Conservation (phyloP, 1,284 basidiomycete genomes). For the Erythrobasidium hasegawianum region DNA sequence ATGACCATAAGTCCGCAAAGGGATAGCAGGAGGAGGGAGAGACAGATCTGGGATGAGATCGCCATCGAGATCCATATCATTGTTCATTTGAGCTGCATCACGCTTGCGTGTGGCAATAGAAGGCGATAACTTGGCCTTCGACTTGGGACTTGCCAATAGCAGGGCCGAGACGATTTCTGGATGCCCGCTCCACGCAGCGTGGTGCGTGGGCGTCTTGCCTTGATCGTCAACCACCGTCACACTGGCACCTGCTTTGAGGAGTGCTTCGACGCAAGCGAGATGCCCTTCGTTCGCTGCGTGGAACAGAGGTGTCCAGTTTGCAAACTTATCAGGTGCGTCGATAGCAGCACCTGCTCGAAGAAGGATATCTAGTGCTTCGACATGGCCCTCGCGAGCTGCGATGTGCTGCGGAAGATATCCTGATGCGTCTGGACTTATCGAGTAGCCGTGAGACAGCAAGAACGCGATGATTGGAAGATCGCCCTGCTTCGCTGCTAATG, state of each 20-base stretch:
- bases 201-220: slow-evolving; percentile 80
- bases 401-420: slow-evolving; percentile 95
- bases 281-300: slow-evolving; percentile 91
- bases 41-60: slow-evolving; percentile 91
- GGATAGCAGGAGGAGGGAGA: slow-evolving; percentile 96
- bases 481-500: slow-evolving; percentile 85
- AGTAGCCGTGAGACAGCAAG: slow-evolving; percentile 71
- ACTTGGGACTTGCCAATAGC: slow-evolving; percentile 47
- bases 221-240: slow-evolving; percentile 77
- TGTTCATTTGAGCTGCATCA: slow-evolving; percentile 5
- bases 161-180: slow-evolving; percentile 70
- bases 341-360: slow-evolving; percentile 61
- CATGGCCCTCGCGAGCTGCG: slow-evolving; percentile 93
- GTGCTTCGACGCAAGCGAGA: slow-evolving; percentile 66
- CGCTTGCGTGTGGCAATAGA: background rate
- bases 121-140: background rate
- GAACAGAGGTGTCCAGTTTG: slow-evolving; percentile 96
- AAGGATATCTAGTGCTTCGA: slow-evolving; percentile 74
- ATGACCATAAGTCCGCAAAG: slow-evolving; percentile 84
- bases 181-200: slow-evolving; percentile 97
- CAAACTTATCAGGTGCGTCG: slow-evolving; percentile 91
- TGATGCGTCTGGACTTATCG: slow-evolving; percentile 79
- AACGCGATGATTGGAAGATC: slow-evolving; percentile 78
- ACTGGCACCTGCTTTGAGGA: slow-evolving; percentile 74
- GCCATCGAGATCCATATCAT: slow-evolving; percentile 50